Base-by-base conservation (phyloP, 129 eudicot genomes). In the Lactuca saligna region DNA sequence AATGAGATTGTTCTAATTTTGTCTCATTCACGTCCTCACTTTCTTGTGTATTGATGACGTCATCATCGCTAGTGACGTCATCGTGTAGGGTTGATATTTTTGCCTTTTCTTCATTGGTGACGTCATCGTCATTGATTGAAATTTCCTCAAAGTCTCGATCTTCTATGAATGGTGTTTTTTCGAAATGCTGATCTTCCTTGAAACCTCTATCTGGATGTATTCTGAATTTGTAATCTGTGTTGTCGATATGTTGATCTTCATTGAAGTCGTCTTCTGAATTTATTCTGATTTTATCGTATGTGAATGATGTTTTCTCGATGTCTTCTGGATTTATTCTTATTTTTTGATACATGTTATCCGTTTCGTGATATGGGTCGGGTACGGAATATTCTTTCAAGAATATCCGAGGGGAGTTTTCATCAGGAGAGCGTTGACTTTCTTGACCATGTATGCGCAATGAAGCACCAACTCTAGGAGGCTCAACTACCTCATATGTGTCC, bases 361-460 rank as follows among this genome's bases (percentile, higher is more conserved):
- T 82, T 13, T 85, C 83, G 3, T 67, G 73, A 33, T 68, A 25
- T 25, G 29, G 29, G 63, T 87, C 84, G 17, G 85, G 82, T 57
- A 81, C 82, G 65, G 74, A 76, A 71, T 80, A 79, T 75, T 79
- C 68, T 16, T 78, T 74, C 49, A 72, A 75, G 61, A 73, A 53
- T 15, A 41, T 13, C 9, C 65, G 79, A 17, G 92, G 86, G 29
- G 91, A 85, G 46, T 75, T 81, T 20, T 72, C 83, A 71, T 81
- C 87, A 34, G 83, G 71, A 70, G 83, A 78, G 53, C 77, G 72
- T 54, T 79, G 82, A 46, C 6, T 32, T 66, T 50, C 51, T 54
- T 78, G 82, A 8, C 77, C 76, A 51, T 71, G 54, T 17, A 57
- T 57, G 49, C 53, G 42, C 37, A 78, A 74, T 61, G 78, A 58